phyloP scores from a whole-genome alignment of 1,284 basidiomycete genomes.

The Tremellales sp. region DNA sequence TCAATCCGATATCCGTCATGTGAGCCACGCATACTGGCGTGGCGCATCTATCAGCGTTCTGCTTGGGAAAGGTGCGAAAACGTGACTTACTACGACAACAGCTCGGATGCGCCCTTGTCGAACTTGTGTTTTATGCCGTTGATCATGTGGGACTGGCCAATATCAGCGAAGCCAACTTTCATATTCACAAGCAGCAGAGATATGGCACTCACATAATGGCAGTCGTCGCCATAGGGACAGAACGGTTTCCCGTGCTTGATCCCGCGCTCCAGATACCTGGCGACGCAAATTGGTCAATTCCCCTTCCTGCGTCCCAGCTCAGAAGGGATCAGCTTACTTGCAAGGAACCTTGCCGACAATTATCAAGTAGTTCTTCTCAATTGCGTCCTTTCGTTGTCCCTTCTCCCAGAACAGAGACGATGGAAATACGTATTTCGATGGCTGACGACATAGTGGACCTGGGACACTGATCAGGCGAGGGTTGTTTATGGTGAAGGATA shows the following conservation, averaged over 20 bases:
- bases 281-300: background rate
- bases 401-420: background rate
- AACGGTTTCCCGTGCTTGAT: background rate
- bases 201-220: background rate
- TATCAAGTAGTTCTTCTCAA: background rate
- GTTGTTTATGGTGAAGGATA: background rate
- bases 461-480: background rate
- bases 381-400: background rate
- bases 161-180: background rate
- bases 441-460: background rate
- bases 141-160: background rate
- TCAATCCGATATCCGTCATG: background rate
- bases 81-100: background rate
- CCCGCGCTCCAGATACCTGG: background rate
- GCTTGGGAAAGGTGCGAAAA: background rate
- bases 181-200: background rate
- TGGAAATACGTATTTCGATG: background rate
- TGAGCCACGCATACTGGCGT: background rate
- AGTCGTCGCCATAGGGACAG: slow-evolving; percentile 1
- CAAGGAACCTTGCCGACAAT: background rate
- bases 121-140: background rate
- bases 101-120: too few species aligned
- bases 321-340: background rate
- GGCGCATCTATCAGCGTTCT: background rate
- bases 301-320: background rate